Base-by-base conservation (phyloP, 352 stramenopile genomes). In the Elongisporangium undulatum region DNA sequence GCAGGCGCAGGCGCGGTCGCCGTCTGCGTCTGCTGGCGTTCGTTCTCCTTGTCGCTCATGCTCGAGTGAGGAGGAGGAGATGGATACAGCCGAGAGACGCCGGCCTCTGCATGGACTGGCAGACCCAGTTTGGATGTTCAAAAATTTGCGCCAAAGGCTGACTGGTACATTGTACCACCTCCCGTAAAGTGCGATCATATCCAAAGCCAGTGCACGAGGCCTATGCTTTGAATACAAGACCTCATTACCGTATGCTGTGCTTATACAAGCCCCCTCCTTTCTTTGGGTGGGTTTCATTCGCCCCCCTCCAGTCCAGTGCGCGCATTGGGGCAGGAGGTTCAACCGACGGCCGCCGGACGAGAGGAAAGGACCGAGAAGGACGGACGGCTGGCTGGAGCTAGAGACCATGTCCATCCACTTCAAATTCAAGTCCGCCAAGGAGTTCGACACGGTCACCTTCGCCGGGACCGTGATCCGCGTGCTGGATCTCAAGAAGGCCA, bases 401-500 rank as follows among this genome's bases (percentile, higher is more conserved):
- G 8, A 10, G 10, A 45, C 41, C 63, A 96, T 96, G 87, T 95
- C 87, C 66, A 93, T 96, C 69, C 87, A 96, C 62, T 96, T 95
- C 74, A 94, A 95, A 68, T 96, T 96, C 76, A 96, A 96, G 66
- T 91, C 82, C 23, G 85, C 85, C 56, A 96, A 94, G 73, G 85
- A 94, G 68, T 96, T 95, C 63, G 85, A 92, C 66, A 94, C 85
- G 26, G 84, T 96, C 24, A 90, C 82, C 49, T 94, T 96, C 56
- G 69, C 82, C 5, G 87, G 87, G 62, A 83, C 85, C 12, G 82
- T 92, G 50, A 96, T 96, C 69, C 83, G 85, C 60, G 83, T 96
- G 52, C 58, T 95, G 29, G 87, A 96, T 70, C 74, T 97, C n/a
- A 97, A 97, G 75, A 92, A 95, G 63, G 89, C 89, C 26, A 97